Percentiles rank a stretch among this genome's conserved stretches.
phyloP scores from a whole-genome alignment of 768 basidiomycete genomes.

The Boletus vermiculosoides region DNA sequence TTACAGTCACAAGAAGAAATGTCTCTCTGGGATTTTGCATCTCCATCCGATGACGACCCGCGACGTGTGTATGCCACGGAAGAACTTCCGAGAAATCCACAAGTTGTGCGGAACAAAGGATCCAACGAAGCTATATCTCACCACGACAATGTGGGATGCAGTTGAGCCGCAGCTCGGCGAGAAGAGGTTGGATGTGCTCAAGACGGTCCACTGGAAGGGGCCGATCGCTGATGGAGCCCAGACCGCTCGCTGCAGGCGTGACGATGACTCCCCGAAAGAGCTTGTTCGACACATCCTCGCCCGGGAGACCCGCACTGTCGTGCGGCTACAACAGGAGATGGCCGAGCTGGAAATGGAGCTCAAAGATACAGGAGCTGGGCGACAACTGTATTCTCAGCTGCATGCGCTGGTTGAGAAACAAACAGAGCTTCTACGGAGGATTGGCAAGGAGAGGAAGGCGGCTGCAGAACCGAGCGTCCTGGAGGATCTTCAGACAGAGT shows the following conservation, averaged over 20 bases:
- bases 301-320: constrained; percentile 4
- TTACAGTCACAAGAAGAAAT: constrained; percentile 1
- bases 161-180: constrained; percentile 20
- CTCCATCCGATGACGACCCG: constrained; percentile 36
- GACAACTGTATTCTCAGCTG: background rate
- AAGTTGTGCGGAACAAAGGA: constrained; percentile 28
- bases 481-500: constrained; percentile 3
- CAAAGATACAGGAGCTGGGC: constrained; percentile 11
- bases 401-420: constrained; percentile 15
- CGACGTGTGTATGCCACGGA: constrained; percentile 34
- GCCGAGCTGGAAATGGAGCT: constrained; percentile 4
- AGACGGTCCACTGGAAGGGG: background rate
- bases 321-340: too few species aligned
- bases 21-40: too few species aligned
- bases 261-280: constrained; percentile 3
- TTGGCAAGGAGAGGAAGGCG: constrained; percentile 8
- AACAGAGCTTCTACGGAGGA: background rate
- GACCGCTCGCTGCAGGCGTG: constrained; percentile 2
- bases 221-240: constrained; percentile 8
- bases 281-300: constrained; percentile 8
- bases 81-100: constrained; percentile 35
- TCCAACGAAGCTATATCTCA: constrained; percentile 33
- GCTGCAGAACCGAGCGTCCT: background rate
- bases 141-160: constrained; percentile 42
- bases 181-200: constrained; percentile 14